A percentile compares a stretch with the other conserved stretches of the same genome.
Conservation (phyloP, 345 rosid species). For the Moringa oleifera region DNA sequence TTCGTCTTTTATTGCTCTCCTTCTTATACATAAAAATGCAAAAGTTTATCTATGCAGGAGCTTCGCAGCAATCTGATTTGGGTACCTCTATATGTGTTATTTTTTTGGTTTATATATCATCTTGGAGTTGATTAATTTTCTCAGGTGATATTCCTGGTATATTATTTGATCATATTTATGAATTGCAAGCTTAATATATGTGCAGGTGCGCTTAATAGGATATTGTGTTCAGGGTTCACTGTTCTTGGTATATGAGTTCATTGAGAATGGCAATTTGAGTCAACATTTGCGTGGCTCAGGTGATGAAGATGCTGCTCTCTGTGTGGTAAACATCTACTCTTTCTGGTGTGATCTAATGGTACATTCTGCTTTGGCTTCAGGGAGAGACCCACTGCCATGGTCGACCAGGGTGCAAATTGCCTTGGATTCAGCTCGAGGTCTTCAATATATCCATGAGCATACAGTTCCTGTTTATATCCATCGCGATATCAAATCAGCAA, state of each 20-base stretch:
- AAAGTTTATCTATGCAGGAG: no score
- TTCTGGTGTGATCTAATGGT: no score
- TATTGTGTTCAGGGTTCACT: conserved; percentile 94
- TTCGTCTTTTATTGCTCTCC: no score
- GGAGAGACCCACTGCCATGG: conserved; percentile 76
- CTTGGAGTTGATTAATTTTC: no score
- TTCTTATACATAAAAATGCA: no score
- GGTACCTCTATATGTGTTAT: no score
- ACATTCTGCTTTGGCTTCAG: conserved; percentile 33
- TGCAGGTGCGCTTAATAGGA: conserved; percentile 87
- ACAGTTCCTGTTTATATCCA: conserved; percentile 98
- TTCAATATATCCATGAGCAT: conserved; percentile 95
- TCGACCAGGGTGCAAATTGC: conserved; percentile 87
- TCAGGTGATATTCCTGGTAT: no score
- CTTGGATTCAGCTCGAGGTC: conserved; percentile 98
- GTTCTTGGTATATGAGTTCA: conserved; percentile 78
- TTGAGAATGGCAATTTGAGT: conserved; percentile 91
- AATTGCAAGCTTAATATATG: background rate
- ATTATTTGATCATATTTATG: background rate
- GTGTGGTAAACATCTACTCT: no score
- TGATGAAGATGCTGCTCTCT: conserved; percentile 22
- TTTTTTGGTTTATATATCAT: no score
- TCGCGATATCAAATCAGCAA: conserved; percentile 95
- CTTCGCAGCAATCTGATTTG: no score
- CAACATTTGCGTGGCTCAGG: conserved; percentile 88